Conservation (phyloP, 371 early-diverging fungal genomes). For the Lichtheimia hyalospora region DNA sequence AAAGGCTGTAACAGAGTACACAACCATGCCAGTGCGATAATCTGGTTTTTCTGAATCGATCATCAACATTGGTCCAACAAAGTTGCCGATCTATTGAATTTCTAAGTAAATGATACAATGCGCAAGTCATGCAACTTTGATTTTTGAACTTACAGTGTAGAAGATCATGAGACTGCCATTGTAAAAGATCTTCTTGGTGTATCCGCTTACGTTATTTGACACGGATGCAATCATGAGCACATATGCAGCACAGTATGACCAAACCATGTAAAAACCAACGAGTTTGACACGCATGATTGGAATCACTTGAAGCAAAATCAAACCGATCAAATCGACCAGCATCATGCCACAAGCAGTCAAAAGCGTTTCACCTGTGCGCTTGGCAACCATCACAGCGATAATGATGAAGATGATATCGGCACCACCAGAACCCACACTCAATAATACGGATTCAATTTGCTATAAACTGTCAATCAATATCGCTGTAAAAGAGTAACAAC, state of each 20-base stretch:
- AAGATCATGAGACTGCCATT: slow-evolving; percentile 31
- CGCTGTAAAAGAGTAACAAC: neutral
- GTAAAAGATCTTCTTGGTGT: slow-evolving; percentile 28
- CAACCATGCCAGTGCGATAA: slow-evolving; percentile 18
- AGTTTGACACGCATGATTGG: slow-evolving; percentile 28
- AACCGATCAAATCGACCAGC: slow-evolving; percentile 28
- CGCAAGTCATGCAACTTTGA: neutral
- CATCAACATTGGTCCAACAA: slow-evolving; percentile 25
- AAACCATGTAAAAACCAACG: slow-evolving; percentile 27
- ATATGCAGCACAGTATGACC: slow-evolving; percentile 25
- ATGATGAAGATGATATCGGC: slow-evolving; percentile 31
- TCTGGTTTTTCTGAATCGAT: slow-evolving; percentile 12
- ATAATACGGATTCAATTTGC: slow-evolving; percentile 30
- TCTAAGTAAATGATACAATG: neutral
- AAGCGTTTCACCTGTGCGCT: slow-evolving; percentile 21
- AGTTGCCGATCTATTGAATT: slow-evolving; percentile 16
- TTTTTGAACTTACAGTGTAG: slow-evolving; percentile 14
- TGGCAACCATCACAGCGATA: slow-evolving; percentile 13
- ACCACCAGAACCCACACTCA: slow-evolving; percentile 28
- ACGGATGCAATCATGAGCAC: slow-evolving; percentile 26
- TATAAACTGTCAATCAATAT: slow-evolving; percentile 3
- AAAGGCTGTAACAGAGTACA: slow-evolving; percentile 11
- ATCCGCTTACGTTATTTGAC: slow-evolving; percentile 21
- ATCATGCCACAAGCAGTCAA: slow-evolving; percentile 24
- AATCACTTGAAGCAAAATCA: slow-evolving; percentile 30